A percentile compares a stretch with the other conserved stretches of the same genome.
phyloP scores from a whole-genome alignment of 2,329 filamentous ascomycete genomes.

The Penicillium sp. region DNA sequence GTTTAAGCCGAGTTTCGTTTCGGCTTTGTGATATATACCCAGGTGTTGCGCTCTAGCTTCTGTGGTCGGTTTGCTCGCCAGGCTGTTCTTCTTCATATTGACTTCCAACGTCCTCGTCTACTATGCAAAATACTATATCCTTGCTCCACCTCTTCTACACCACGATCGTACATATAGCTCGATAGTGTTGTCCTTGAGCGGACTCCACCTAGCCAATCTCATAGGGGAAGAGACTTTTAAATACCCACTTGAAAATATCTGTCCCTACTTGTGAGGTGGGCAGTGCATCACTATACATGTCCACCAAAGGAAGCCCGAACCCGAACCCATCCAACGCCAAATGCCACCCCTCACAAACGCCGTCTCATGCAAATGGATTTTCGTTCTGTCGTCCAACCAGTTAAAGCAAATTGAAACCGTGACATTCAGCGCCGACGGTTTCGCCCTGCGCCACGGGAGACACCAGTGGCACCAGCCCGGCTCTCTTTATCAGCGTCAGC shows the following conservation, averaged over 20 bases:
- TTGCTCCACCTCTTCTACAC: neutral
- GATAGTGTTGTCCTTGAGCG: neutral
- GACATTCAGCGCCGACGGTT: constrained; percentile 30
- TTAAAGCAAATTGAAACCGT: neutral
- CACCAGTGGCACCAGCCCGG: constrained; percentile 19
- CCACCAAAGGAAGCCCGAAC: neutral
- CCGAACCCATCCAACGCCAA: neutral
- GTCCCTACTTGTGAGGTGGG: neutral
- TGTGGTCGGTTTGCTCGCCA: constrained; percentile 12
- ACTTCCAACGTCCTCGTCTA: neutral
- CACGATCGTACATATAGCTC: neutral
- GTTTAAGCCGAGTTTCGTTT: constrained; percentile 10
- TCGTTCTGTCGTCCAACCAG: neutral
- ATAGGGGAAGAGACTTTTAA: no score
- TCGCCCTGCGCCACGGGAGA: constrained; percentile 23
- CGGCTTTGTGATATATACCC: constrained; percentile 17
- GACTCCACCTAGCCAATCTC: neutral
- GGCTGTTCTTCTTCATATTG: neutral
- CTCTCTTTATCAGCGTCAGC: constrained; percentile 29
- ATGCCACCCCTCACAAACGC: constrained; percentile 5
- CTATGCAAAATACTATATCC: neutral
- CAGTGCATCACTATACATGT: neutral
- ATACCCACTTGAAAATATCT: neutral
- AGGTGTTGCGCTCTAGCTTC: constrained; percentile 13
- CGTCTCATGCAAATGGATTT: constrained; percentile 11